Conservation (phyloP, 2,329 filamentous ascomycete species). For the Ambrosiella xylebori region DNA sequence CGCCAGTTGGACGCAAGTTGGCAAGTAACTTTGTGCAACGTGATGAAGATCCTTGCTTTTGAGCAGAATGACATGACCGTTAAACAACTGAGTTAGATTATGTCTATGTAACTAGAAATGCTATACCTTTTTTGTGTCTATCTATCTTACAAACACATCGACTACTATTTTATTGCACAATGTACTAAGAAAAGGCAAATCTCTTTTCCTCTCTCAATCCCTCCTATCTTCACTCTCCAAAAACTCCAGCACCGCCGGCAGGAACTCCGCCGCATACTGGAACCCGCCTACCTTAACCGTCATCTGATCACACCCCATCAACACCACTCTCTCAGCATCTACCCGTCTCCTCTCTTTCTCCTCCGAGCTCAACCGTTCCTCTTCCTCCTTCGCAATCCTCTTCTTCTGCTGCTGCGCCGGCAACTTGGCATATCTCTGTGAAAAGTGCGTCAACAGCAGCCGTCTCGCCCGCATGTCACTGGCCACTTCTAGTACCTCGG, state of each 20-base stretch:
- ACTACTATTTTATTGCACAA: too few species aligned
- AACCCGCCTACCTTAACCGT: constrained; percentile 54
- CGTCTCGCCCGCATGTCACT: constrained; percentile 61
- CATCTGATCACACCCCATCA: constrained; percentile 70
- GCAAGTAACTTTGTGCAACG: too few species aligned
- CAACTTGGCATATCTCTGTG: constrained; percentile 75
- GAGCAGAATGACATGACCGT: too few species aligned
- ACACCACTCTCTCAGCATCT: constrained; percentile 38
- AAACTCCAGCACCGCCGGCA: constrained; percentile 36
- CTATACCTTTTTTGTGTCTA: too few species aligned
- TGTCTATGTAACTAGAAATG: too few species aligned
- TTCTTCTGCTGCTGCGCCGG: constrained; percentile 30
- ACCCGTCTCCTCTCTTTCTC: constrained; percentile 20
- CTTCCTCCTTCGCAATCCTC: constrained; percentile 16
- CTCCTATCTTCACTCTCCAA: constrained; percentile 25
- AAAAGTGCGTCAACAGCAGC: constrained; percentile 84
- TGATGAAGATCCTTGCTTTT: too few species aligned
- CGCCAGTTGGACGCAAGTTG: too few species aligned
- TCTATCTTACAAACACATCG: too few species aligned
- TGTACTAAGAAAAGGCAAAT: too few species aligned
- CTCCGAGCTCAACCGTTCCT: constrained; percentile 17
- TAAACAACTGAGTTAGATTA: too few species aligned
- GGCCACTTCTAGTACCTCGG: constrained; percentile 67
- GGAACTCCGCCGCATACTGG: constrained; percentile 44
- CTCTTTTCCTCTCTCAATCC: background rate